Conservation (phyloP, 805 yeast species). For the Kurtzmaniella fragi region DNA sequence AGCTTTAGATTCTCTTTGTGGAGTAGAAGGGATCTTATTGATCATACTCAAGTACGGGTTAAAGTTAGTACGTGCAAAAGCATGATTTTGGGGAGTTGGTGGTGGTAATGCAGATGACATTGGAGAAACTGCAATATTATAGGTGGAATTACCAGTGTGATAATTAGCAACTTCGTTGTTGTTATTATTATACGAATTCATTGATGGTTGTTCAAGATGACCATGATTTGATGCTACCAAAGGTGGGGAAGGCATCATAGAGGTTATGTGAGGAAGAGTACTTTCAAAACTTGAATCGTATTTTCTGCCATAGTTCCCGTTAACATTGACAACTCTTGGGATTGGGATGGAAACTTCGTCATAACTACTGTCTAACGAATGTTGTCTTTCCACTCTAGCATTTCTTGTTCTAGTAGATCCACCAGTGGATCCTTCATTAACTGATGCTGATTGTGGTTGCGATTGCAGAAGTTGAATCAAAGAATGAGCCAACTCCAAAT, state of each 20-base stretch:
- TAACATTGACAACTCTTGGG: too few species aligned
- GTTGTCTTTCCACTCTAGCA: constrained; percentile 13
- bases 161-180: constrained; percentile 5
- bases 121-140: constrained; percentile 6
- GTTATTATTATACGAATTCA: background rate
- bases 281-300: too few species aligned
- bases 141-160: constrained; percentile 3
- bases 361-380: constrained; percentile 6
- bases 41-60: constrained; percentile 7
- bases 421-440: background rate
- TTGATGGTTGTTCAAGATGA: background rate
- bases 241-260: constrained; percentile 2
- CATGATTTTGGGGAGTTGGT: constrained; percentile 6
- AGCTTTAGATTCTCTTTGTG: constrained; percentile 15
- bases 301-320: too few species aligned
- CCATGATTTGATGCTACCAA: background rate
- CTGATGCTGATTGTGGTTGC: constrained; percentile 1
- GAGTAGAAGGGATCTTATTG: constrained; percentile 5
- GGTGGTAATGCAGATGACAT: constrained; percentile 9
- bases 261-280: background rate
- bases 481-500: constrained; percentile 43
- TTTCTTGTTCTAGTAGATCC: constrained; percentile 2
- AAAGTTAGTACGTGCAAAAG: constrained; percentile 3
- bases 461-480: constrained; percentile 29
- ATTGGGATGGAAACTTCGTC: too few species aligned